A percentile compares a stretch with the other conserved stretches of the same genome.
Evolutionary conservation across 2,329 filamentous ascomycete species (phyloP).

Genomic region (Davidsoniella eucalypti): DNA sequence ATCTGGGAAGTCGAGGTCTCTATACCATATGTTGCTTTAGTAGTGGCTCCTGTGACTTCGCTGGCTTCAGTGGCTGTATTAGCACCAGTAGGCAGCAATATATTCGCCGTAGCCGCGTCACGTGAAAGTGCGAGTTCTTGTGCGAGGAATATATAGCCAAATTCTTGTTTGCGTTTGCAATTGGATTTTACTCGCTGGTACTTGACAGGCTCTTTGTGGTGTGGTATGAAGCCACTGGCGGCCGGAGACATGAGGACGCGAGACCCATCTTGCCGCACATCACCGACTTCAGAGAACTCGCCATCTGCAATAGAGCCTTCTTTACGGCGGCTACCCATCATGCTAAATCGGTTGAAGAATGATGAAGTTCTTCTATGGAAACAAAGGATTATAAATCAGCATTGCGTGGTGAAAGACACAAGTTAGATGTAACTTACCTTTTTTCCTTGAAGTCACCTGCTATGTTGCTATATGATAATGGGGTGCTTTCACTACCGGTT

Average conservation of each 20-base stretch:
- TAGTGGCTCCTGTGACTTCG: slow-evolving; percentile 18
- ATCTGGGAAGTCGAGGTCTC: not conserved
- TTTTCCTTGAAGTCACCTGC: slow-evolving; percentile 34
- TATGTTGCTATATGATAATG: too few species aligned
- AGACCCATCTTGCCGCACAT: slow-evolving; percentile 60
- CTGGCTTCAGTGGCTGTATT: not conserved
- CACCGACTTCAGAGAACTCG: slow-evolving; percentile 61
- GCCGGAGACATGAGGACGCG: slow-evolving; percentile 41
- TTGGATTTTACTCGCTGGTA: slow-evolving; percentile 77
- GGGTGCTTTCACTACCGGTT: too few species aligned
- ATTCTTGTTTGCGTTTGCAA: slow-evolving; percentile 67
- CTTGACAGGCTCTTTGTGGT: slow-evolving; percentile 72
- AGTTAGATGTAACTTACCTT: slow-evolving; percentile 34
- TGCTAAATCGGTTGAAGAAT: slow-evolving; percentile 66
- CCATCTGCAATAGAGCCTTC: slow-evolving; percentile 33
- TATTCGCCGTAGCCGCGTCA: slow-evolving; percentile 16
- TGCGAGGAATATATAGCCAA: slow-evolving; percentile 76
- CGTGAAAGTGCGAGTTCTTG: slow-evolving; percentile 52
- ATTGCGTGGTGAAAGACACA: not conserved
- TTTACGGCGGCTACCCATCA: slow-evolving; percentile 28
- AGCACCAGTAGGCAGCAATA: not conserved
- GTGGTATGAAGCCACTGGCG: slow-evolving; percentile 56
- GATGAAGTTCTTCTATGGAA: slow-evolving; percentile 63
- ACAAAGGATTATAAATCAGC: not conserved
- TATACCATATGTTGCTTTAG: too few species aligned